Evolutionary conservation across 768 basidiomycete species (phyloP).

Genomic region (Suillus paluster): DNA sequence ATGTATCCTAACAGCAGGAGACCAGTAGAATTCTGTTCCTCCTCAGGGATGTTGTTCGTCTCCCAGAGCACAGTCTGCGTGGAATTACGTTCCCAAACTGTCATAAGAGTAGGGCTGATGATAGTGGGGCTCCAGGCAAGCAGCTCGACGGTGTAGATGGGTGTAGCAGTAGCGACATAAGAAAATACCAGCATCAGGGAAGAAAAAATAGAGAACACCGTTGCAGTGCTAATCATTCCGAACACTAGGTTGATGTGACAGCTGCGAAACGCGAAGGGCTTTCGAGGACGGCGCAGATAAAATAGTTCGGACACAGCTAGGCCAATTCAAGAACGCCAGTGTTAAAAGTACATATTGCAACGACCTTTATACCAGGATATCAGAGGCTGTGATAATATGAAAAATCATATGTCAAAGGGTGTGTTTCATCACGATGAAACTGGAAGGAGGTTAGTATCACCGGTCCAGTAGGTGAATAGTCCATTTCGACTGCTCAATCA

Average conservation of each 20-base stretch:
- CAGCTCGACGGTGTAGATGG: slow-evolving; percentile 31
- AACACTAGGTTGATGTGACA: slow-evolving; percentile 12
- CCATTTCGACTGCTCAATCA: too few relatives aligned
- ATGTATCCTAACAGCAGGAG: slow-evolving; percentile 50
- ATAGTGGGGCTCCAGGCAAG: slow-evolving; percentile 48
- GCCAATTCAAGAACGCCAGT: too few relatives aligned
- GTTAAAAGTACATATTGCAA: too few relatives aligned
- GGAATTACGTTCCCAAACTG: slow-evolving; percentile 43
- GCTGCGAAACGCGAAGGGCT: too few relatives aligned
- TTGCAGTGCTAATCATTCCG: slow-evolving; percentile 23
- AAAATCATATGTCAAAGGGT: too few relatives aligned
- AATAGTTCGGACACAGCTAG: too few relatives aligned
- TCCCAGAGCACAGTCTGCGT: slow-evolving; percentile 49
- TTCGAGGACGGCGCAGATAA: too few relatives aligned
- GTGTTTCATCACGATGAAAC: too few relatives aligned
- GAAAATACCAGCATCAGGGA: slow-evolving; percentile 34
- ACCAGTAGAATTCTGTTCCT: slow-evolving; percentile 41
- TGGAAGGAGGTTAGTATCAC: too few relatives aligned
- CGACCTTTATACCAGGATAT: too few relatives aligned
- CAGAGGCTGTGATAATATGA: too few relatives aligned
- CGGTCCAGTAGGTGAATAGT: too few relatives aligned
- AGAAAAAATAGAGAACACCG: slow-evolving; percentile 30
- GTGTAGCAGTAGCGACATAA: slow-evolving; percentile 31
- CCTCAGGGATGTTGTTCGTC: slow-evolving; percentile 40
- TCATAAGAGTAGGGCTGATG: slow-evolving; percentile 37